These are phyloP conservation scores for Solanum hybrid DNA, from an alignment of 305 asterid species.

Conservation along the genomic window DNA sequence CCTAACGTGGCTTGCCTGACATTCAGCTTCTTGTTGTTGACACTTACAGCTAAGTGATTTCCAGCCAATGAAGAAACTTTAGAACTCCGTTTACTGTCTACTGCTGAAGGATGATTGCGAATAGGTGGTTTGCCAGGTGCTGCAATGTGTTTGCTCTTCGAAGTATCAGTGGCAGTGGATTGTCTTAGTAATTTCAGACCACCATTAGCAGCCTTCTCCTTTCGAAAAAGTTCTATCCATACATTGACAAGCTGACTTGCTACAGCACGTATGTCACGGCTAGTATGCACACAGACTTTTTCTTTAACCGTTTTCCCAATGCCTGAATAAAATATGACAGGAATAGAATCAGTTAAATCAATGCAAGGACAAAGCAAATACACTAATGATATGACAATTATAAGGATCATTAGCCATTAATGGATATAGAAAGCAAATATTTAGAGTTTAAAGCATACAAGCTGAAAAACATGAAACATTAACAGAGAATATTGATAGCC, in stretches of 20 bases:
- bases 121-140: constrained; percentile 73
- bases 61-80: constrained; percentile 21
- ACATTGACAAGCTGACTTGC: constrained; percentile 98
- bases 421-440: not conserved
- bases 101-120: constrained; percentile 26
- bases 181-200: constrained; percentile 51
- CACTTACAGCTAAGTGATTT: constrained; percentile 21
- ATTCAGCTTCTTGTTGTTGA: constrained; percentile 31
- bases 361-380: not conserved
- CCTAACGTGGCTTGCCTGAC: constrained; percentile 33
- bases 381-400: not conserved
- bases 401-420: not conserved
- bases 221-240: constrained; percentile 94
- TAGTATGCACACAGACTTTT: constrained; percentile 93
- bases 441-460: not conserved
- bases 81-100: constrained; percentile 30
- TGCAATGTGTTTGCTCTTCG: constrained; percentile 39
- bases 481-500: not conserved
- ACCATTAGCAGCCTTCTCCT: constrained; percentile 79
- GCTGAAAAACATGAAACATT: not conserved
- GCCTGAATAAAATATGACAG: constrained; percentile 34
- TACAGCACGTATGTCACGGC: constrained; percentile 98
- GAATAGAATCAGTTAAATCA: constrained; percentile 5
- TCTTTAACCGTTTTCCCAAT: constrained; percentile 95
- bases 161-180: constrained; percentile 34